These are phyloP conservation scores for Claviceps sp. DNA, from an alignment of 2,329 filamentous ascomycete species.

Conservation along the genomic window DNA sequence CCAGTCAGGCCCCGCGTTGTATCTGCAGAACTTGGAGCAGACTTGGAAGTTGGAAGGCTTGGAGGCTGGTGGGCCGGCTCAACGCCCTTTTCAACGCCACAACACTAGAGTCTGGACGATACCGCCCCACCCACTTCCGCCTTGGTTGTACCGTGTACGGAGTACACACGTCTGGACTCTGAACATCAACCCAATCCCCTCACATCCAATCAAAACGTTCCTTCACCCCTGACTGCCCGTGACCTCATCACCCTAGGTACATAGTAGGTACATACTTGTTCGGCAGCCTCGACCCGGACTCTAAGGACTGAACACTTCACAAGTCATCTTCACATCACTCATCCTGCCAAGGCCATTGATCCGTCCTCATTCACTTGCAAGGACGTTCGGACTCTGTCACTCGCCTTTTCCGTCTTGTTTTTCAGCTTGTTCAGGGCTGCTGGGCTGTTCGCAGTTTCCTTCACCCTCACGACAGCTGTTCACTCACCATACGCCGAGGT, in stretches of 20 bases:
- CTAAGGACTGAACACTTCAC: constrained; percentile 1
- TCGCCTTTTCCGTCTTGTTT: not conserved
- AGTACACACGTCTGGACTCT: not conserved
- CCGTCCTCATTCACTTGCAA: not conserved
- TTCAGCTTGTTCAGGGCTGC: not conserved
- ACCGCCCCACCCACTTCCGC: constrained; percentile 2
- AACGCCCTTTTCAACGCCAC: not conserved
- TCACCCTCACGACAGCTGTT: not conserved
- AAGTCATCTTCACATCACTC: constrained; percentile 1
- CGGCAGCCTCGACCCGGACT: constrained; percentile 5
- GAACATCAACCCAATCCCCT: not conserved
- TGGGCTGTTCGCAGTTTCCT: not conserved
- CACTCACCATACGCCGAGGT: not conserved
- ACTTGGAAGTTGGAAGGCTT: too few species aligned
- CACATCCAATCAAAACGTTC: constrained; percentile 10
- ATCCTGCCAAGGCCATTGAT: constrained; percentile 1
- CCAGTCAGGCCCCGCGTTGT: too few species aligned
- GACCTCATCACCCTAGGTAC: constrained; percentile 12
- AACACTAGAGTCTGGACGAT: constrained; percentile 1
- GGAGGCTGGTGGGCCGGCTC: too few species aligned
- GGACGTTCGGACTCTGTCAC: not conserved
- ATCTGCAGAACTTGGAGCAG: too few species aligned
- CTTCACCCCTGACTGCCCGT: constrained; percentile 10
- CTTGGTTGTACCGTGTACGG: not conserved
- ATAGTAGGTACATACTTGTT: not conserved